Percentiles rank a stretch among this genome's conserved stretches.
Evolutionary conservation across 768 basidiomycete genomes (phyloP).

Genomic region (Zangia roseola): DNA sequence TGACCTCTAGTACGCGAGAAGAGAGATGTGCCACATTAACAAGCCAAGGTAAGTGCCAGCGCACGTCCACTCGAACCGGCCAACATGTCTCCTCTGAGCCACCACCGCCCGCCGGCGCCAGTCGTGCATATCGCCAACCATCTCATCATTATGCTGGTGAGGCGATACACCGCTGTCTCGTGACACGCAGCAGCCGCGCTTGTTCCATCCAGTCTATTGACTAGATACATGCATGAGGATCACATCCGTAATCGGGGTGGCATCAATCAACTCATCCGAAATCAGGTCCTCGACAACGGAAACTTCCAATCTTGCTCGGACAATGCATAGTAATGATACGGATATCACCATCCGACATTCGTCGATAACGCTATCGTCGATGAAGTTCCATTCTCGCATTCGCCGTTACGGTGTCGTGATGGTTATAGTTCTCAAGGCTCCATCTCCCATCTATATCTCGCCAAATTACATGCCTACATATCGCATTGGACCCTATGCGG

Average conservation of each 20-base stretch:
- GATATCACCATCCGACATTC: conserved; percentile 14
- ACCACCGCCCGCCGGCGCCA: neutral
- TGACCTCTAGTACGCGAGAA: too few species aligned
- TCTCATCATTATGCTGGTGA: conserved; percentile 3
- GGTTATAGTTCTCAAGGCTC: neutral
- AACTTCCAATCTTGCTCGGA: too few species aligned
- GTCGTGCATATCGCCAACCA: neutral
- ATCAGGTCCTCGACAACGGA: too few species aligned
- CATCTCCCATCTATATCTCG: conserved; percentile 15
- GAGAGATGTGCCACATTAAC: too few species aligned
- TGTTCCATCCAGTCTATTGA: conserved; percentile 21
- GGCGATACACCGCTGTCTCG: conserved; percentile 11
- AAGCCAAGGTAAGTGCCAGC: too few species aligned
- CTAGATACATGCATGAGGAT: conserved; percentile 16
- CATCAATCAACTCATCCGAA: neutral
- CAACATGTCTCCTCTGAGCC: neutral
- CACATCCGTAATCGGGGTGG: conserved; percentile 10
- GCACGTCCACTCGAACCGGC: too few species aligned
- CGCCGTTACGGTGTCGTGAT: conserved; percentile 8
- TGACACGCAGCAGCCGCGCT: conserved; percentile 9
- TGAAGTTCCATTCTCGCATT: conserved; percentile 7
- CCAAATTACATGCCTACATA: conserved; percentile 9
- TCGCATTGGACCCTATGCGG: conserved; percentile 21
- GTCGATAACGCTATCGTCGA: conserved; percentile 10
- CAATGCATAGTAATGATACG: conserved; percentile 4